phyloP scores from a whole-genome alignment of 257 asterid species.

The Solanum clarkiae region DNA sequence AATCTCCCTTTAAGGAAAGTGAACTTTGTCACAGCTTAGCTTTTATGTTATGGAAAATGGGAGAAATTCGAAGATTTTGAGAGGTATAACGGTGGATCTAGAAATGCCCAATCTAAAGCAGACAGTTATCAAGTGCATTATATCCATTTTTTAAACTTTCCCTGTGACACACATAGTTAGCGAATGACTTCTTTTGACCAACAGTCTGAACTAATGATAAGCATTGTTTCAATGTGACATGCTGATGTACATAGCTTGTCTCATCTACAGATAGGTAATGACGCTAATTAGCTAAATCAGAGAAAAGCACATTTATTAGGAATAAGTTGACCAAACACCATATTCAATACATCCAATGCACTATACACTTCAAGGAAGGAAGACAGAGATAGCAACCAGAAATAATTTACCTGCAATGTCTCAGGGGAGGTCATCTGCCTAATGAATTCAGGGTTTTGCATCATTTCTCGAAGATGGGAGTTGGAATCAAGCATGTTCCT shows the following conservation, averaged over 20 bases:
- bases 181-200: background rate
- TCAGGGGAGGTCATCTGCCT: conserved; percentile 43
- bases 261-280: background rate
- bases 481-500: conserved; percentile 32
- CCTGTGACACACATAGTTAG: background rate
- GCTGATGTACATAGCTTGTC: background rate
- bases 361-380: background rate
- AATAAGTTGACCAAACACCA: background rate
- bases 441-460: conserved; percentile 46
- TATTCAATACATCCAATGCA: background rate
- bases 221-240: background rate
- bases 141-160: background rate
- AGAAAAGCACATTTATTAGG: background rate
- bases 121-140: background rate
- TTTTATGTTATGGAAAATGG: background rate
- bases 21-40: background rate
- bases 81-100: background rate
- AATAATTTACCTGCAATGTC: conserved; percentile 32
- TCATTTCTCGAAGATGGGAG: conserved; percentile 41
- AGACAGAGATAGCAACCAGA: background rate
- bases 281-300: background rate
- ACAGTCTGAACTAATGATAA: background rate
- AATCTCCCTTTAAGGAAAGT: background rate
- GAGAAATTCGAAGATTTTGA: background rate
- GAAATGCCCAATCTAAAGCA: background rate